A percentile compares a stretch with the other conserved stretches of the same genome.
These are phyloP conservation scores for Moesziomyces sp. DNA, from an alignment of 1,284 basidiomycete genomes.

Conservation along the genomic window DNA sequence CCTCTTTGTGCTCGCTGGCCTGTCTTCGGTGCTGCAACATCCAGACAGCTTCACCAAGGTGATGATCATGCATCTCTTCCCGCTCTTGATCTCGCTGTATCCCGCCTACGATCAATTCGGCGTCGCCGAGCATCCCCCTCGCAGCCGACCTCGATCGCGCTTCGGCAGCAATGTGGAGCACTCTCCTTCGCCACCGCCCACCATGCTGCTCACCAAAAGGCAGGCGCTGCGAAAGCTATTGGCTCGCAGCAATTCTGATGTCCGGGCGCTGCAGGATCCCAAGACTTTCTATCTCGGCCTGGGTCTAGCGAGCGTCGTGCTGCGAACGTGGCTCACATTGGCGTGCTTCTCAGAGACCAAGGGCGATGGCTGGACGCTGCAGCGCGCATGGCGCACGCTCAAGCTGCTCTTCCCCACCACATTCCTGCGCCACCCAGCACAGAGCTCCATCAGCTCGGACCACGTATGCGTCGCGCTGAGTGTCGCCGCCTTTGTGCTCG, in stretches of 20 bases:
- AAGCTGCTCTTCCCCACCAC: constrained; percentile 29
- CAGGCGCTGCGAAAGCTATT: constrained; percentile 16
- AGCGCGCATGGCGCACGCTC: constrained; percentile 12
- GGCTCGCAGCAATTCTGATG: constrained; percentile 5
- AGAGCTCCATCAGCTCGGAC: constrained; percentile 49
- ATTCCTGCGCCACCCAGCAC: constrained; percentile 42
- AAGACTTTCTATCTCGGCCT: constrained; percentile 31
- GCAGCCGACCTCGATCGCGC: neutral
- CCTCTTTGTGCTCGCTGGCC: constrained; percentile 71
- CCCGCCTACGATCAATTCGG: constrained; percentile 9
- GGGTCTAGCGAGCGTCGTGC: constrained; percentile 17
- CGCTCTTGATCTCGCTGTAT: constrained; percentile 73
- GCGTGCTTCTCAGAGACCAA: constrained; percentile 12
- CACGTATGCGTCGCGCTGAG: constrained; percentile 41
- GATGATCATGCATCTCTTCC: constrained; percentile 75
- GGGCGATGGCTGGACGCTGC: neutral
- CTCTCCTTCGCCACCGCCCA: neutral
- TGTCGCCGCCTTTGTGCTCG: constrained; percentile 21
- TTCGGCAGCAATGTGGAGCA: neutral
- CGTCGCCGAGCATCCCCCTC: neutral
- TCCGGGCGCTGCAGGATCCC: constrained; percentile 14
- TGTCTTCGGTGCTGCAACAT: constrained; percentile 71
- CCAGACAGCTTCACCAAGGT: constrained; percentile 74
- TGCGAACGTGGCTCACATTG: constrained; percentile 23
- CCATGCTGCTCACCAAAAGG: neutral